These are phyloP conservation scores for Usnea hakonensis DNA, from an alignment of 495 filamentous ascomycete genomes.

Conservation along the genomic window DNA sequence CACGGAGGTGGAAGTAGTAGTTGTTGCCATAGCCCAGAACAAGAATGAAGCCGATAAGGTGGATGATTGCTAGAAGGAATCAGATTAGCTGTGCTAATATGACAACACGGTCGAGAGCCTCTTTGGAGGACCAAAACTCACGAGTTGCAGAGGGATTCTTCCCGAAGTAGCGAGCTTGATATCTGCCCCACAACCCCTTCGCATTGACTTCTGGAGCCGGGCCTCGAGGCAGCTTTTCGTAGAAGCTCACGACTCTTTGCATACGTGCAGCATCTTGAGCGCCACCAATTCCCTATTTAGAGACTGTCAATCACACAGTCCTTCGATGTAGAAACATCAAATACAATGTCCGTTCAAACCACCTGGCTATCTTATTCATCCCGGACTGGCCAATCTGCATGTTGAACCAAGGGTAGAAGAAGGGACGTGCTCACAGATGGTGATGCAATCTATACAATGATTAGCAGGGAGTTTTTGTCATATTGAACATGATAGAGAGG, in stretches of 20 bases:
- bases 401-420: slow-evolving; percentile 8
- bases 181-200: slow-evolving; percentile 73
- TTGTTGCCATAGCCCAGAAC: slow-evolving; percentile 84
- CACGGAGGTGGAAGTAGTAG: slow-evolving; percentile 99
- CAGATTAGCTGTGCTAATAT: neutral
- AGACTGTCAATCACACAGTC: neutral
- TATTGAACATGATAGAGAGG: slow-evolving; percentile 15
- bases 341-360: neutral
- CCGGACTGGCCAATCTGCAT: neutral
- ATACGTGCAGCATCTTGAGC: slow-evolving; percentile 92
- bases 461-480: slow-evolving; percentile 11
- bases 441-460: slow-evolving; percentile 65
- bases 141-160: slow-evolving; percentile 80
- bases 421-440: slow-evolving; percentile 91
- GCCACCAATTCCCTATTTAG: slow-evolving; percentile 15
- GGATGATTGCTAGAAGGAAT: slow-evolving; percentile 60
- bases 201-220: slow-evolving; percentile 70
- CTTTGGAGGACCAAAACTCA: slow-evolving; percentile 45
- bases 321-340: neutral
- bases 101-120: neutral
- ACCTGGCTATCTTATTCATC: neutral
- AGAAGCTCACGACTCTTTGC: slow-evolving; percentile 95
- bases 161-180: slow-evolving; percentile 91
- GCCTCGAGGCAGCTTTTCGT: slow-evolving; percentile 91
- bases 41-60: slow-evolving; percentile 69